Conservation (phyloP, 495 filamentous ascomycete genomes). For the Penicillium bialowiezense region DNA sequence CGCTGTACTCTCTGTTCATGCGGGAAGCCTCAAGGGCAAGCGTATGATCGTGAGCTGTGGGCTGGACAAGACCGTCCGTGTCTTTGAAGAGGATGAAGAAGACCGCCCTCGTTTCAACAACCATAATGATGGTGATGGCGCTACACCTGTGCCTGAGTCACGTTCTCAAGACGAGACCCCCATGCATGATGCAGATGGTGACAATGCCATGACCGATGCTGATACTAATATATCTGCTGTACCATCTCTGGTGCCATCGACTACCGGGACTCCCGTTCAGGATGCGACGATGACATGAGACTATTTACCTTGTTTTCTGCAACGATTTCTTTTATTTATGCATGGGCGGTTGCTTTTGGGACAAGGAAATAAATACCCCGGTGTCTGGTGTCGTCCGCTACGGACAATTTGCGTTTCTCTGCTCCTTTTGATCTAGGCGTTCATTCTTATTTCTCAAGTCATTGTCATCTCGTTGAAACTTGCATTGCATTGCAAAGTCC, state of each 20-base stretch:
- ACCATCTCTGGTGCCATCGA: slow-evolving; percentile 13
- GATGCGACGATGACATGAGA: slow-evolving; percentile 28
- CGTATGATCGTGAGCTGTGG: slow-evolving; percentile 60
- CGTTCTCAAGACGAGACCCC: slow-evolving; percentile 4
- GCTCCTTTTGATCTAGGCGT: neutral
- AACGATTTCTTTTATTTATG: slow-evolving; percentile 14
- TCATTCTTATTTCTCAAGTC: too few species aligned
- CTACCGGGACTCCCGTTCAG: neutral
- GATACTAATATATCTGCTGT: slow-evolving; percentile 19
- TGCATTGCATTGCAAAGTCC: slow-evolving; percentile 1
- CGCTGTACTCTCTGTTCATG: slow-evolving; percentile 83
- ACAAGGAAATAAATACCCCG: slow-evolving; percentile 23
- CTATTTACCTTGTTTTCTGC: neutral
- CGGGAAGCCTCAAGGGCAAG: slow-evolving; percentile 37
- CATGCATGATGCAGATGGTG: slow-evolving; percentile 13
- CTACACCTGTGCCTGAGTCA: neutral
- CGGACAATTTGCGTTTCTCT: slow-evolving; percentile 1
- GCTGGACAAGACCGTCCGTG: slow-evolving; percentile 59
- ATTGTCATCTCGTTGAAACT: neutral
- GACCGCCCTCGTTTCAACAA: too few species aligned
- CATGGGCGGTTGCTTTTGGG: slow-evolving; percentile 16
- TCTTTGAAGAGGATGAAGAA: slow-evolving; percentile 52
- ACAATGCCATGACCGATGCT: slow-evolving; percentile 22
- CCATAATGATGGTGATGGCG: neutral
- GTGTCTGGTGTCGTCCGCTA: slow-evolving; percentile 20